Evolutionary conservation across 23 red algal genomes (phyloP), one percentile per base, ranked within the genome.

Genomic region (Chondrus crispus): DNA sequence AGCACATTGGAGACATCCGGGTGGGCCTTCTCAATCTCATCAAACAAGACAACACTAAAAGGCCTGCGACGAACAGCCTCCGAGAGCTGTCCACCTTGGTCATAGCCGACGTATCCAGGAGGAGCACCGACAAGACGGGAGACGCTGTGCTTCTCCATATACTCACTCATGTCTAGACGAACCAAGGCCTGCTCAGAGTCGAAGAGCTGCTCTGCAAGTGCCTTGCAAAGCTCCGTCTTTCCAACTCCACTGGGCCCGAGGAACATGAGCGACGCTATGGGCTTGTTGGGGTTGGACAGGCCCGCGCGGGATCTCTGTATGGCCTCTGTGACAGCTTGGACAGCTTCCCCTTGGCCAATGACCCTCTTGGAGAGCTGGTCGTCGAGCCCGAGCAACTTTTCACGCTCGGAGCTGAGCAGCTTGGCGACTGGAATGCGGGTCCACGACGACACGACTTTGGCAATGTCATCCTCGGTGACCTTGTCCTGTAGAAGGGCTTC

Each of bases 11-110:
- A 99, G 10, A 99, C 97, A 73, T 99, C 97, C 29, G 97, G 90
- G 72, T 99, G 97, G 8, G 97, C 97, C 75, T 99, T 99, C 85
- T 99, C 97, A 84, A 99, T 96, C 73, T 99, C 97, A 72, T 99
- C 97, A 41, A 99, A 93, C 26, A 99, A 86, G 62, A 99, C 85
- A 64, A 99, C 97, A 36, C 94, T 95, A 74, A 95, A 99, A n/a
- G 97, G 97, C 13, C 97, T 89, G 44, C 97, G 74, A 44, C 97
- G 92, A 26, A 99, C 97, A 47, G 94, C 94, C 73, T 99, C 97
- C 0, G 97, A 93, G 43, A 99, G 80, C 74, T 99, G 97, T 32
- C 97, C 97, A 18, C 93, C 97, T 81, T 99, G 91, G 30, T 99
- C 97, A 46, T 96, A 99, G 2, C 97, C 97, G 63, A 99, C 90